Conservation (phyloP, 257 asterid genomes). For the Fraxinus americana region DNA sequence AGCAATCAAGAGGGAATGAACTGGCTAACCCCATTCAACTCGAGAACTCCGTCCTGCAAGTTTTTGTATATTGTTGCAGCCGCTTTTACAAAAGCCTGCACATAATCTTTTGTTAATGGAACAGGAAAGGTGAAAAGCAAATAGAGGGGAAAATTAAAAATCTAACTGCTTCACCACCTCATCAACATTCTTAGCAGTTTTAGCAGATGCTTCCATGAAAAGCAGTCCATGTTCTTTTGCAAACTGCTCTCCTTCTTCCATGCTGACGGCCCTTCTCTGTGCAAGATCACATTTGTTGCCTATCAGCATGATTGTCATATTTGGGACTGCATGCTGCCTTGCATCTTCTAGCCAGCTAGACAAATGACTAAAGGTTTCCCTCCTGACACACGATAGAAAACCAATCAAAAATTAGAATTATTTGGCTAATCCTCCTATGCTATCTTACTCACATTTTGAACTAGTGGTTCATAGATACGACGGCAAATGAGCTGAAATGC, state of each 20-base stretch:
- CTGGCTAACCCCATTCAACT: conserved; percentile 82
- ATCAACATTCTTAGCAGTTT: conserved; percentile 68
- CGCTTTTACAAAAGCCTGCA: conserved; percentile 85
- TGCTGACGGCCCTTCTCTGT: conserved; percentile 68
- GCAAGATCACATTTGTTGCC: conserved; percentile 68
- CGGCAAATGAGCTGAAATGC: no score
- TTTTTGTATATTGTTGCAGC: conserved; percentile 89
- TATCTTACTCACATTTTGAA: neutral
- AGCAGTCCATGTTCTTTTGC: conserved; percentile 66
- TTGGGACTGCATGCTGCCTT: conserved; percentile 65
- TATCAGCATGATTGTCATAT: conserved; percentile 60
- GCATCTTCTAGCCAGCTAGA: conserved; percentile 76
- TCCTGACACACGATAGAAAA: conserved; percentile 40
- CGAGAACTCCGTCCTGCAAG: conserved; percentile 94
- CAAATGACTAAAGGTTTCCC: conserved; percentile 69
- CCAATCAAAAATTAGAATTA: conserved; percentile 17
- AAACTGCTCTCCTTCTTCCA: conserved; percentile 69
- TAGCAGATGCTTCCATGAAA: conserved; percentile 75
- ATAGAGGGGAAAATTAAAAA: neutral
- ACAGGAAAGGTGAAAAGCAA: neutral
- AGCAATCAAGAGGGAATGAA: conserved; percentile 3
- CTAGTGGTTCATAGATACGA: no score
- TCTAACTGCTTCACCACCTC: conserved; percentile 43
- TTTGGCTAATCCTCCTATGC: neutral
- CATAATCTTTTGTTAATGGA: conserved; percentile 23